A percentile compares a stretch with the other conserved stretches of the same genome.
phyloP scores from a whole-genome alignment of 495 filamentous ascomycete species.

The Aspergillus sparsus region DNA sequence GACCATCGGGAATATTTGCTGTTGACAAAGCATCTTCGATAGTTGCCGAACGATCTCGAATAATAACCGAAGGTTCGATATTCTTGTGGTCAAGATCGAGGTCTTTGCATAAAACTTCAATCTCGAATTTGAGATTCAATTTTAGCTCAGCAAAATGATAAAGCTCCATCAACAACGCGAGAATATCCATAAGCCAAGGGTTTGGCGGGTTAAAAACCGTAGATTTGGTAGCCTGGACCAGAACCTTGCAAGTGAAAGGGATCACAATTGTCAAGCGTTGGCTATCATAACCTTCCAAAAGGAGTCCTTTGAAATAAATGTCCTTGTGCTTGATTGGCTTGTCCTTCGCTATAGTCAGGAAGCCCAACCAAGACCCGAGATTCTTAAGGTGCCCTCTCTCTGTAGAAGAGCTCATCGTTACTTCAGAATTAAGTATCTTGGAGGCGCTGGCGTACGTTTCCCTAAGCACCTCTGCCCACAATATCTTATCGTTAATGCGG shows the following conservation, averaged over 20 bases:
- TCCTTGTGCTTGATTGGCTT: conserved; percentile 96
- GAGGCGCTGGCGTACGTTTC: conserved; percentile 88
- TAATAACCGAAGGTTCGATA: conserved; percentile 79
- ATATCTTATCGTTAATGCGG: conserved; percentile 70
- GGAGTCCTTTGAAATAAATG: conserved; percentile 92
- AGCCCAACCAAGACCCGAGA: conserved; percentile 87
- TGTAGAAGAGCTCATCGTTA: conserved; percentile 71
- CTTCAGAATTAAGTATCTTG: conserved; percentile 84
- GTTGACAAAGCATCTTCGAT: conserved; percentile 61
- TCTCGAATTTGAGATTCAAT: conserved; percentile 95
- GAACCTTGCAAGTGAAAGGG: conserved; percentile 94
- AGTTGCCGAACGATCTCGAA: conserved; percentile 65
- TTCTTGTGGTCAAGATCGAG: conserved; percentile 83
- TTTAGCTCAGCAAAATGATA: conserved; percentile 92
- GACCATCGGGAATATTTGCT: conserved; percentile 60
- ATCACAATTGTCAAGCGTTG: conserved; percentile 88
- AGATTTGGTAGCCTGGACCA: conserved; percentile 79
- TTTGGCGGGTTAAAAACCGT: conserved; percentile 92
- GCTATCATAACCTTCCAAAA: conserved; percentile 88
- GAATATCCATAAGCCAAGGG: conserved; percentile 95
- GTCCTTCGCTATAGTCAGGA: conserved; percentile 88
- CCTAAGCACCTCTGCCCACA: conserved; percentile 88
- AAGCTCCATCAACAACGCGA: conserved; percentile 82
- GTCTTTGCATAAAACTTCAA: conserved; percentile 93
- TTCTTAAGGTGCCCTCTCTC: conserved; percentile 91